phyloP scores from a whole-genome alignment of 306 rosid genomes.

The Arachis hypogaea region DNA sequence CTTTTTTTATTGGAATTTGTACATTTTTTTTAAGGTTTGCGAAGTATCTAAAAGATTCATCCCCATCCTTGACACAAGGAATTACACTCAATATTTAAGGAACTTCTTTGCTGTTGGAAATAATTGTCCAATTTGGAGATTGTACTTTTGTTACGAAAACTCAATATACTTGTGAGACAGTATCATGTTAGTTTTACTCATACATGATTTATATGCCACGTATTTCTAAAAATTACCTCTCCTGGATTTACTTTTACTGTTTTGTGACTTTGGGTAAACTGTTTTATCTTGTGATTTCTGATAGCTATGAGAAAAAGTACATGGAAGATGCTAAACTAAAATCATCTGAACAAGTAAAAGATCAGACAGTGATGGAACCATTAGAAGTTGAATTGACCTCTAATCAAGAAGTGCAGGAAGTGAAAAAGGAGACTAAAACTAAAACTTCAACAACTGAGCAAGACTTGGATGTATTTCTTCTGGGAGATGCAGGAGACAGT shows the following conservation, averaged over 20 bases:
- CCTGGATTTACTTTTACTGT: constrained; percentile 27
- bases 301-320: constrained; percentile 64
- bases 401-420: constrained; percentile 48
- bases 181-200: constrained; percentile 8
- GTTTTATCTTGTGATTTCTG: constrained; percentile 36
- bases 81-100: neutral
- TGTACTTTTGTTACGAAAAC: neutral
- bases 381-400: constrained; percentile 46
- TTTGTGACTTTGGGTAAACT: constrained; percentile 20
- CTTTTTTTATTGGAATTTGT: neutral
- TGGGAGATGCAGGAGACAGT: constrained; percentile 59
- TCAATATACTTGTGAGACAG: neutral
- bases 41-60: constrained; percentile 4
- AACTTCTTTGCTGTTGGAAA: neutral
- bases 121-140: no score
- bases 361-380: constrained; percentile 45
- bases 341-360: constrained; percentile 46
- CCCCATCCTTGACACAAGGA: constrained; percentile 24
- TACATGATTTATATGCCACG: constrained; percentile 21
- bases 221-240: constrained; percentile 18
- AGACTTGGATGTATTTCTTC: constrained; percentile 72
- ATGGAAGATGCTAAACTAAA: constrained; percentile 51
- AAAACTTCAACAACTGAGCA: constrained; percentile 52
- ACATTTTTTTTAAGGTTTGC: constrained; percentile 5
- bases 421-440: constrained; percentile 39